Conservation (phyloP, 306 rosid genomes). For the Vigna angularis region DNA sequence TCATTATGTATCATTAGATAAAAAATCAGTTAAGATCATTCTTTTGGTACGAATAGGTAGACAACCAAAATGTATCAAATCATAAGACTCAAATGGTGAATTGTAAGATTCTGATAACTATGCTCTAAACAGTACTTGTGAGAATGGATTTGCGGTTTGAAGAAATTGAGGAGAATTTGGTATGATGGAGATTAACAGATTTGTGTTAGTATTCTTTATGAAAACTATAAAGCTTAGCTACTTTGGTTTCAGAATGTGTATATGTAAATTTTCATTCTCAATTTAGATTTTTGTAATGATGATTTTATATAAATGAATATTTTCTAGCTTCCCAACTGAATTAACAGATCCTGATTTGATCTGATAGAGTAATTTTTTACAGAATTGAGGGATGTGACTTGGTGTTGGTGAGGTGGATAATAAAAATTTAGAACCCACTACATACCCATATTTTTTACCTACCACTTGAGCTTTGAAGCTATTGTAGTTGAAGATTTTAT, state of each 20-base stretch:
- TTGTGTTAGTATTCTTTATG: no score
- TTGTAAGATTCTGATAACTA: no score
- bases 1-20: no score
- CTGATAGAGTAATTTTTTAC: neutral
- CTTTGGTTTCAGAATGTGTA: no score
- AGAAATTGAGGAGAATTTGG: conserved; percentile 8
- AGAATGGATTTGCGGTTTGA: conserved; percentile 20
- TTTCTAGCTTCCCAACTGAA: neutral
- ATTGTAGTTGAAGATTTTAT: neutral
- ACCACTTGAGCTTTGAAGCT: neutral
- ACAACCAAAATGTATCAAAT: no score
- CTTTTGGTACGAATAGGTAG: no score
- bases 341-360: conserved; percentile 4
- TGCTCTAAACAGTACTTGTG: neutral
- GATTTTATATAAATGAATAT: neutral
- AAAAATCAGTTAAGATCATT: no score
- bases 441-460: neutral
- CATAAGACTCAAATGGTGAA: no score
- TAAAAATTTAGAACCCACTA: neutral
- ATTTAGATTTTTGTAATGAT: no score
- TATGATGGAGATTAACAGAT: neutral
- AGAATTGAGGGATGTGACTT: neutral
- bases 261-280: no score
- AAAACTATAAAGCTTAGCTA: no score
- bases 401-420: neutral